Conservation (phyloP, 2,329 filamentous ascomycete species). For the Trichoderma semiorbis region DNA sequence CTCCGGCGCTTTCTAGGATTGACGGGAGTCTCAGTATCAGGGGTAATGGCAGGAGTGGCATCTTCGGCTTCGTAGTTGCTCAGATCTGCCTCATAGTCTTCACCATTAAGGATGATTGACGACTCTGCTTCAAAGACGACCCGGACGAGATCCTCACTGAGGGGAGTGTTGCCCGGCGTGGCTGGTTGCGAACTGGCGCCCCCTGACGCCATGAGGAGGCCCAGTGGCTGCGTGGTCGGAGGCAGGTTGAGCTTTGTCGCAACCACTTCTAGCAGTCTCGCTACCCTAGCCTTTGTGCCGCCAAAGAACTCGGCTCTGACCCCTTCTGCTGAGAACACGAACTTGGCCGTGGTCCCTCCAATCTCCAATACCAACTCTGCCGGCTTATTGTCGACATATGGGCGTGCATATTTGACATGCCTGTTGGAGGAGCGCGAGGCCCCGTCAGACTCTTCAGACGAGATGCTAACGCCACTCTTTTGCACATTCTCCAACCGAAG, state of each 20-base stretch:
- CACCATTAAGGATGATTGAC: constrained; percentile 57
- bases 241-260: constrained; percentile 73
- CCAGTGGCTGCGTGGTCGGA: constrained; percentile 55
- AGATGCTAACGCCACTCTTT: constrained; percentile 74
- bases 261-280: constrained; percentile 75
- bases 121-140: constrained; percentile 60
- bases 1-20: constrained; percentile 46
- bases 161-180: constrained; percentile 64
- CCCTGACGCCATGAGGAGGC: constrained; percentile 64
- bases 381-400: constrained; percentile 73
- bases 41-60: constrained; percentile 27
- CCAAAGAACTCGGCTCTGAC: constrained; percentile 69
- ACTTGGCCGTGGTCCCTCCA: constrained; percentile 59
- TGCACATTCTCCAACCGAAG: constrained; percentile 83
- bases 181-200: constrained; percentile 58
- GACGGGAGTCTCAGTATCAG: constrained; percentile 24
- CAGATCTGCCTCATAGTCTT: constrained; percentile 35
- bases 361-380: constrained; percentile 80
- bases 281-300: constrained; percentile 65
- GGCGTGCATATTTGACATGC: constrained; percentile 77
- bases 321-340: constrained; percentile 44
- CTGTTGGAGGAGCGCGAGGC: constrained; percentile 29
- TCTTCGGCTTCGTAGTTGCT: constrained; percentile 24
- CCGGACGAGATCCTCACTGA: constrained; percentile 67
- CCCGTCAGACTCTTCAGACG: constrained; percentile 39